Percentiles rank a stretch among this genome's conserved stretches.
Conservation (phyloP, 768 basidiomycete genomes). For the Podaxis sp. region DNA sequence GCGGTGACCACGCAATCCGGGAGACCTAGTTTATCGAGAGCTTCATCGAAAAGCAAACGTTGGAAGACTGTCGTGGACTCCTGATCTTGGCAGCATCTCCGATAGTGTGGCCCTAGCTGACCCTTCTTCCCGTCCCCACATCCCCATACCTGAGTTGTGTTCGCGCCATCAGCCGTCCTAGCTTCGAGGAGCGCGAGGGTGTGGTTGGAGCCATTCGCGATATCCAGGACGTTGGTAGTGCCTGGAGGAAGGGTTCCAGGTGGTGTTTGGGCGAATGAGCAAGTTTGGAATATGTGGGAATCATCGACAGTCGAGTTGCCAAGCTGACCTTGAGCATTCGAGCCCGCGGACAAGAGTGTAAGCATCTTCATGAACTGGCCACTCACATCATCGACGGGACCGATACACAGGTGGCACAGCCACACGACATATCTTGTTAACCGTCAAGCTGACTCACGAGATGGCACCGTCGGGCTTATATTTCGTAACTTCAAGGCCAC, state of each 20-base stretch:
- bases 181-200: conserved; percentile 63
- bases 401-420: background rate
- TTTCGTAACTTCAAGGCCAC: background rate
- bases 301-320: conserved; percentile 47
- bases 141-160: conserved; percentile 57
- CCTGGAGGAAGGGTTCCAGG: conserved; percentile 30
- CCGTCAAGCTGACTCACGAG: background rate
- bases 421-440: background rate
- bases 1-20: conserved; percentile 42
- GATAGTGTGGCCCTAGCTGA: conserved; percentile 62
- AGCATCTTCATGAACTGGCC: conserved; percentile 14
- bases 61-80: conserved; percentile 40
- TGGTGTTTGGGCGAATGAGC: conserved; percentile 34
- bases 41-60: conserved; percentile 38
- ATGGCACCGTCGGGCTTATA: background rate
- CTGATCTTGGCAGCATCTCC: conserved; percentile 17
- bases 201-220: conserved; percentile 80
- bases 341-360: conserved; percentile 40
- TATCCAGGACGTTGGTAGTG: conserved; percentile 37
- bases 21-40: conserved; percentile 34
- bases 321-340: conserved; percentile 56
- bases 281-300: conserved; percentile 39
- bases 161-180: conserved; percentile 20
- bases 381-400: background rate
- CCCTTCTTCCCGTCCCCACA: conserved; percentile 71